Evolutionary conservation across 2,329 filamentous ascomycete species (phyloP).

Genomic region (Graphilbum ipis-grandicollis): DNA sequence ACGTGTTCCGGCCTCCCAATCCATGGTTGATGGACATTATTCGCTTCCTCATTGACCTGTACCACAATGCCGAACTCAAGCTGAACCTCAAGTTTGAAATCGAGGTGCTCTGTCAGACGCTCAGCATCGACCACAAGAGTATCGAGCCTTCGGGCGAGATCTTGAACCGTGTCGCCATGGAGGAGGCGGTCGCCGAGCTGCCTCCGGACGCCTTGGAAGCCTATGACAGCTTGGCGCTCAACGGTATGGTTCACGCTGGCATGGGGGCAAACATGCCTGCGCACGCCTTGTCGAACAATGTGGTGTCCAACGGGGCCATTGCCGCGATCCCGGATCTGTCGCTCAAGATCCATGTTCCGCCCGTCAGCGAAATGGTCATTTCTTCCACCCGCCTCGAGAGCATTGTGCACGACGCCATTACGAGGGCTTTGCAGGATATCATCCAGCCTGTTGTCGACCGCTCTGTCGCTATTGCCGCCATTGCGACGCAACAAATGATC

Average conservation of each 20-base stretch:
- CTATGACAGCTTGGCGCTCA: slow-evolving; percentile 70
- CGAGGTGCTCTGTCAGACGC: slow-evolving; percentile 85
- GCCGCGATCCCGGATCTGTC: slow-evolving; percentile 73
- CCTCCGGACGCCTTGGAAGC: slow-evolving; percentile 55
- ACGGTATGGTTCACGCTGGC: slow-evolving; percentile 50
- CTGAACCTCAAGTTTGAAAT: slow-evolving; percentile 98
- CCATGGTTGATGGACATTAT: slow-evolving; percentile 98
- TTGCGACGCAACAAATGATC: slow-evolving; percentile 88
- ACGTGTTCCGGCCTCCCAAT: slow-evolving; percentile 85
- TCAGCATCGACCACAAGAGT: slow-evolving; percentile 80
- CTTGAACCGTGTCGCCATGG: slow-evolving; percentile 51
- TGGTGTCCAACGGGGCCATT: slow-evolving; percentile 60
- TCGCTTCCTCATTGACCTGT: slow-evolving; percentile 77
- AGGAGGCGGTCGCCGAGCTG: slow-evolving; percentile 42
- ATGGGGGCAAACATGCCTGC: slow-evolving; percentile 17
- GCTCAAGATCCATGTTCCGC: slow-evolving; percentile 62
- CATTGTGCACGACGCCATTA: slow-evolving; percentile 75
- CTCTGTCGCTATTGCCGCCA: slow-evolving; percentile 93
- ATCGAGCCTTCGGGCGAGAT: slow-evolving; percentile 82
- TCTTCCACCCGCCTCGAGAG: slow-evolving; percentile 48
- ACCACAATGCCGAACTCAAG: slow-evolving; percentile 83
- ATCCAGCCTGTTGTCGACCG: slow-evolving; percentile 95
- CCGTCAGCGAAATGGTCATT: slow-evolving; percentile 63
- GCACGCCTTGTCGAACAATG: slow-evolving; percentile 55
- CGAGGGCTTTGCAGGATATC: slow-evolving; percentile 83